Percentiles rank a stretch among this genome's conserved stretches.
phyloP scores from a whole-genome alignment of 176 grass and related monocot genomes.

The Elaeis guineensis region DNA sequence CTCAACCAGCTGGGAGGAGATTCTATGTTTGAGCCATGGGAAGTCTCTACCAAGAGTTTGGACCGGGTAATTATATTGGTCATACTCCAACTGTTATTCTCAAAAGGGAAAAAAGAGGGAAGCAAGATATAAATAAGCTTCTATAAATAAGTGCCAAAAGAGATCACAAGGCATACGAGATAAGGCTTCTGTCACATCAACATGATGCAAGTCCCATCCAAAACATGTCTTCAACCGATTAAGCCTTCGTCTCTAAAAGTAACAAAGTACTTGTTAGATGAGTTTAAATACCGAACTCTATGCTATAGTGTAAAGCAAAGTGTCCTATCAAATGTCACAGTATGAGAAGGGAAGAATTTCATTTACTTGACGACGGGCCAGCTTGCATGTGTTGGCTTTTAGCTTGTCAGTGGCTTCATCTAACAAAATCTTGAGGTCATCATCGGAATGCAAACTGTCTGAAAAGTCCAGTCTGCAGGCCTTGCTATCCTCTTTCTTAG shows the following conservation, averaged over 20 bases:
- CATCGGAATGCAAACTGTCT: conserved; percentile 18
- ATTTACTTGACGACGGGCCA: conserved; percentile 80
- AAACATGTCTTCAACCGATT: conserved; percentile 56
- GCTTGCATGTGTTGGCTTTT: conserved; percentile 72
- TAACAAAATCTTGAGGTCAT: conserved; percentile 49
- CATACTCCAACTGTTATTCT: too few relatives aligned
- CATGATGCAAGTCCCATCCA: conserved; percentile 66
- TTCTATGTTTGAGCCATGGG: too few relatives aligned
- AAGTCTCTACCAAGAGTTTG: too few relatives aligned
- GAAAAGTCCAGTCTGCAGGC: background rate
- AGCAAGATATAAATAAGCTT: background rate
- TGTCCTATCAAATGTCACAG: background rate
- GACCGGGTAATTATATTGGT: too few relatives aligned
- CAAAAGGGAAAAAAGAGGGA: too few relatives aligned
- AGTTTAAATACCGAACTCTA: too few relatives aligned
- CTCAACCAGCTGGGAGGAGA: too few relatives aligned
- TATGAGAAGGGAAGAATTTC: conserved; percentile 5
- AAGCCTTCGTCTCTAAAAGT: conserved; percentile 45
- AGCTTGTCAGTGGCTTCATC: conserved; percentile 59
- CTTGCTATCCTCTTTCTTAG: conserved; percentile 24
- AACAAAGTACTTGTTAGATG: too few relatives aligned
- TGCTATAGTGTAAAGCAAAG: too few relatives aligned
- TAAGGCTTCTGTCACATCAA: conserved; percentile 84
- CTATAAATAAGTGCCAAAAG: background rate
- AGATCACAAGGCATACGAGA: conserved; percentile 29